phyloP scores from a whole-genome alignment of 2,329 filamentous ascomycete species.

The Cercospora sp. region DNA sequence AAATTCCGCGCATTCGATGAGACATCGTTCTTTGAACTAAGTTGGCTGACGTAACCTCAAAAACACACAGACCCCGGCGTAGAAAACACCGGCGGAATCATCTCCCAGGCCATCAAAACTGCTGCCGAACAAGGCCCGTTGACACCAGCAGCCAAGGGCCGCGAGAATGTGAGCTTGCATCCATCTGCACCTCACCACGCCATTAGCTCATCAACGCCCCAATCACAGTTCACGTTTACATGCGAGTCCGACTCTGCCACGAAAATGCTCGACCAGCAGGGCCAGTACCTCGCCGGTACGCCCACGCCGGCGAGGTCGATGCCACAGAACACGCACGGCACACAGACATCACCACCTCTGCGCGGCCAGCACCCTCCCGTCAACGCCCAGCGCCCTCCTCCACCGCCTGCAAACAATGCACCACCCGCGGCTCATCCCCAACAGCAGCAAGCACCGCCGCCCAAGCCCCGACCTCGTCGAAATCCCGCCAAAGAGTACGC shows the following conservation, averaged over 20 bases:
- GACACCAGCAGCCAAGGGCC: conserved; percentile 66
- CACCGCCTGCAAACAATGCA: conserved; percentile 32
- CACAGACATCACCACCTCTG: conserved; percentile 34
- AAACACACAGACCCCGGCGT: conserved; percentile 49
- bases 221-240: conserved; percentile 93
- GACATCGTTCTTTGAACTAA: conserved; percentile 6
- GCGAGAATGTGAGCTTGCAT: conserved; percentile 69
- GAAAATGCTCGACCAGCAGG: conserved; percentile 57
- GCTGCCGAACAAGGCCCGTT: conserved; percentile 66
- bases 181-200: conserved; percentile 56
- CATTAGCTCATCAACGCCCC: conserved; percentile 62
- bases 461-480: conserved; percentile 63
- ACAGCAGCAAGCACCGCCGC: conserved; percentile 42
- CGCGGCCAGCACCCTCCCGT: conserved; percentile 23
- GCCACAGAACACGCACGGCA: conserved; percentile 27
- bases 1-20: conserved; percentile 20
- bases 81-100: conserved; percentile 64
- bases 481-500: conserved; percentile 68
- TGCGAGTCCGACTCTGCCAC: conserved; percentile 87
- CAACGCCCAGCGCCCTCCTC: conserved; percentile 23
- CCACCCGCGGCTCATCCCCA: conserved; percentile 30
- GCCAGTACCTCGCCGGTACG: conserved; percentile 24
- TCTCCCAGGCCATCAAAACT: conserved; percentile 87
- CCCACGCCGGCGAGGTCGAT: conserved; percentile 23
- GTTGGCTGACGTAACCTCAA: conserved; percentile 24